phyloP scores from a whole-genome alignment of 257 asterid genomes.

The Osmanthus fragrans region DNA sequence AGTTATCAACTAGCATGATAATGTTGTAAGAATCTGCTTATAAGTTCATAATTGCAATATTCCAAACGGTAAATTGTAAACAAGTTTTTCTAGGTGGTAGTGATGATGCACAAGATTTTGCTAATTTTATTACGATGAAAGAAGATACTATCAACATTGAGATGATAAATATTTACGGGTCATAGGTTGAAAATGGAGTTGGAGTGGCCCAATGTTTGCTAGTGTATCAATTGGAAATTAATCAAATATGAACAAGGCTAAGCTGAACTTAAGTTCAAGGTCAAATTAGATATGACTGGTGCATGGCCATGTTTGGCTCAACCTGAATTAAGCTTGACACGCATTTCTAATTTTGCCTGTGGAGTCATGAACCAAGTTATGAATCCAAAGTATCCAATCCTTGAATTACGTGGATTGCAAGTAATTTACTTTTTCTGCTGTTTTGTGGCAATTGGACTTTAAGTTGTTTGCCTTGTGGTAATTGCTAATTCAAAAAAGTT shows the following conservation, averaged over 20 bases:
- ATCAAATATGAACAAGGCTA: neutral
- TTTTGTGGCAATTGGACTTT: neutral
- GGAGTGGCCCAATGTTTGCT: neutral
- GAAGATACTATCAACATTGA: neutral
- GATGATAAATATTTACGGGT: neutral
- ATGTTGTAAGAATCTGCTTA: neutral
- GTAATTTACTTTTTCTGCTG: neutral
- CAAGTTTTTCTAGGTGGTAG: neutral
- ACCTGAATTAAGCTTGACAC: neutral
- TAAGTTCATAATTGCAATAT: neutral
- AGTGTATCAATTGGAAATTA: neutral
- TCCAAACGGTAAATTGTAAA: neutral
- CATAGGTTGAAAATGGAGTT: neutral
- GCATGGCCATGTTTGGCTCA: neutral
- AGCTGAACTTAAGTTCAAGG: slow-evolving; percentile 5
- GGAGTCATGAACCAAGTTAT: neutral
- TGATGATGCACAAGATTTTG: neutral
- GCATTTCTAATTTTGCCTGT: neutral
- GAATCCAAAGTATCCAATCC: neutral
- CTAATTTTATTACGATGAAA: neutral
- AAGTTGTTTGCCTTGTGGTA: slow-evolving; percentile 6
- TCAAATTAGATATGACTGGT: slow-evolving; percentile 4
- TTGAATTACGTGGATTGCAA: neutral
- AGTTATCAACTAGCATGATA: neutral
- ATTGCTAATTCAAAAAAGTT: neutral